phyloP scores from a whole-genome alignment of 2,329 filamentous ascomycete genomes.

The Talaromyces rugulosus region DNA sequence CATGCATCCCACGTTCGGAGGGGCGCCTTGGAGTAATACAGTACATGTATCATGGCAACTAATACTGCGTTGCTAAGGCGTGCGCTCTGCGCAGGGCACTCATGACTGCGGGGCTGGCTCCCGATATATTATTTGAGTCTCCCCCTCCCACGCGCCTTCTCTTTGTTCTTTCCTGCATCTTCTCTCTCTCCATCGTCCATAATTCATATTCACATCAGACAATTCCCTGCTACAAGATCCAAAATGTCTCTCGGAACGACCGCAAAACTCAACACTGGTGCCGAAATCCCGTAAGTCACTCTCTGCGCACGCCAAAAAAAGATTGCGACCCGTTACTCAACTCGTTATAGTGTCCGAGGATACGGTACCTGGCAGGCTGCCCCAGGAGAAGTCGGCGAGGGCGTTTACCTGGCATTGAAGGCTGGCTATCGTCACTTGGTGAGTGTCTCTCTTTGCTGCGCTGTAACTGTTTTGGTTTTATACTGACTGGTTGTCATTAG shows the following conservation, averaged over 20 bases:
- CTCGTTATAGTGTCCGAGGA: slow-evolving; percentile 29
- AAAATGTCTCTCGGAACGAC: slow-evolving; percentile 40
- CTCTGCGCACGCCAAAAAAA: neutral
- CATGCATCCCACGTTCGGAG: neutral
- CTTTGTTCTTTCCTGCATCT: neutral
- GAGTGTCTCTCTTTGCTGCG: slow-evolving; percentile 11
- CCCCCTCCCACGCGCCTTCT: neutral
- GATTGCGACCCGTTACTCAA: neutral
- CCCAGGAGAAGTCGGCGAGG: slow-evolving; percentile 36
- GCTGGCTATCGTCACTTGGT: slow-evolving; percentile 38
- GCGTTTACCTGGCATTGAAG: slow-evolving; percentile 37
- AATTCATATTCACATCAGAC: neutral
- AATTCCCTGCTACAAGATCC: slow-evolving; percentile 4
- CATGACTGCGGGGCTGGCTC: neutral
- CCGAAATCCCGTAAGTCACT: slow-evolving; percentile 33
- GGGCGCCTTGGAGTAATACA: neutral
- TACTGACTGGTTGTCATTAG: slow-evolving; percentile 19
- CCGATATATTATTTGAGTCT: neutral
- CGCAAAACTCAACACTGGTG: slow-evolving; percentile 34
- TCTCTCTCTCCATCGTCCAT: neutral
- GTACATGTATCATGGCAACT: neutral
- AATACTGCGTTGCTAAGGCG: neutral
- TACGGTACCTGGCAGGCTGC: slow-evolving; percentile 40
- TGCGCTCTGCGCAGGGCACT: neutral
- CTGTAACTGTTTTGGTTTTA: neutral